phyloP scores from a whole-genome alignment of 805 yeast genomes.

The Maudiozyma pseudohumilis region DNA sequence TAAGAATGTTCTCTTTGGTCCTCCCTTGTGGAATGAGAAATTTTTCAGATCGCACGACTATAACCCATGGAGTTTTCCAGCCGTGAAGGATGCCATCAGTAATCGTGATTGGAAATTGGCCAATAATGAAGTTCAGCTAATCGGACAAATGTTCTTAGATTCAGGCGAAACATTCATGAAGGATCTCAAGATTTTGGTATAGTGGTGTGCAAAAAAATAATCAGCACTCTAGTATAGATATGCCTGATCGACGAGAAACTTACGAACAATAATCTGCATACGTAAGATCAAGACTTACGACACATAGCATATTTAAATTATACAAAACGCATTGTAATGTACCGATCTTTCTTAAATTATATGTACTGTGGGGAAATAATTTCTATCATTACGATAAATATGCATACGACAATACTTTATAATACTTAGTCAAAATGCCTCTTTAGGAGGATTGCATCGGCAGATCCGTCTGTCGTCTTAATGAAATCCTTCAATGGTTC shows the following conservation, averaged over 20 bases:
- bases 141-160: constrained; percentile 30
- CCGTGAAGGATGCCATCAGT: constrained; percentile 58
- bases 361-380: no score
- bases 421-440: constrained; percentile 7
- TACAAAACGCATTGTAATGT: no score
- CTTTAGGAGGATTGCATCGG: constrained; percentile 15
- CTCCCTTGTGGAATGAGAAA: constrained; percentile 49
- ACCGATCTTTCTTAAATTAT: no score
- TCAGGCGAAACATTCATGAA: constrained; percentile 22
- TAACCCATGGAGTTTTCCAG: constrained; percentile 52
- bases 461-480: constrained; percentile 6
- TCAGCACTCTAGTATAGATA: no score
- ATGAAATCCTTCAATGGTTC: constrained; percentile 2
- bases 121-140: constrained; percentile 39
- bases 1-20: constrained; percentile 58
- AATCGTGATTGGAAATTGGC: constrained; percentile 41
- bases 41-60: constrained; percentile 1
- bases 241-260: no score
- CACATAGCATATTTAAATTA: no score
- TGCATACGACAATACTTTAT: not conserved
- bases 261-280: no score
- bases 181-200: constrained; percentile 8
- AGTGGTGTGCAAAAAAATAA: no score
- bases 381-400: no score
- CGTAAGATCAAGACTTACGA: no score